A percentile compares a stretch with the other conserved stretches of the same genome.
Evolutionary conservation across 2,329 filamentous ascomycete species (phyloP).

Genomic region (Arachnomyces sp.): DNA sequence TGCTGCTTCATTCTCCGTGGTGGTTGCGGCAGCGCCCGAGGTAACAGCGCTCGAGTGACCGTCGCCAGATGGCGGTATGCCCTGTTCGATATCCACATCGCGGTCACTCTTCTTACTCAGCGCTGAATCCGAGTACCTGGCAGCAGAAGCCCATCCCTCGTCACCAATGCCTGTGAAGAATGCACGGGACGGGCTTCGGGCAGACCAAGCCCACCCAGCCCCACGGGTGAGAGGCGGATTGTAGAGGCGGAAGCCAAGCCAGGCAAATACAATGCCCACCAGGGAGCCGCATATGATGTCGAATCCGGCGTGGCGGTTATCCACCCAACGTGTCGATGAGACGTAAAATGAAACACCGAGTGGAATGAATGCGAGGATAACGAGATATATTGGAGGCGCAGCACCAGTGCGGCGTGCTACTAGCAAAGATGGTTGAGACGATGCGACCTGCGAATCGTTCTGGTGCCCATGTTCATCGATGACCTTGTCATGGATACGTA

Average conservation of each 20-base stretch:
- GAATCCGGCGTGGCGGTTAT: constrained; percentile 87
- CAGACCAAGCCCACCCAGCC: constrained; percentile 84
- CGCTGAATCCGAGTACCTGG: background rate
- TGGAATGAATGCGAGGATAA: constrained; percentile 63
- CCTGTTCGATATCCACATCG: constrained; percentile 13
- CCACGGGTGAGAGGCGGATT: constrained; percentile 72
- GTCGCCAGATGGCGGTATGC: constrained; percentile 1
- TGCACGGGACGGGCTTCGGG: constrained; percentile 62
- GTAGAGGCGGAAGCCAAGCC: constrained; percentile 76
- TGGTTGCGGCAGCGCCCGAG: background rate
- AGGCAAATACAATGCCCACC: constrained; percentile 64
- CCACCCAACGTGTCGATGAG: constrained; percentile 74
- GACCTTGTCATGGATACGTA: background rate
- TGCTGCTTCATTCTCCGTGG: background rate
- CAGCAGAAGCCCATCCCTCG: constrained; percentile 22
- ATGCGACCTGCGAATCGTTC: background rate
- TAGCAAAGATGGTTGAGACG: constrained; percentile 51
- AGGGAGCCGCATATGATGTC: constrained; percentile 81
- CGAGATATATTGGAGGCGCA: constrained; percentile 72
- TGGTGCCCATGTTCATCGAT: background rate
- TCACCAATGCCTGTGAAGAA: constrained; percentile 43
- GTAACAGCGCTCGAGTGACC: too few relatives aligned
- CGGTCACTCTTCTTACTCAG: background rate
- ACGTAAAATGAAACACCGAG: constrained; percentile 73
- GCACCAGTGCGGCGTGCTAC: constrained; percentile 78